A percentile compares a stretch with the other conserved stretches of the same genome.
Evolutionary conservation across 116 monocot genomes (phyloP).

Genomic region (Iris pallida): DNA sequence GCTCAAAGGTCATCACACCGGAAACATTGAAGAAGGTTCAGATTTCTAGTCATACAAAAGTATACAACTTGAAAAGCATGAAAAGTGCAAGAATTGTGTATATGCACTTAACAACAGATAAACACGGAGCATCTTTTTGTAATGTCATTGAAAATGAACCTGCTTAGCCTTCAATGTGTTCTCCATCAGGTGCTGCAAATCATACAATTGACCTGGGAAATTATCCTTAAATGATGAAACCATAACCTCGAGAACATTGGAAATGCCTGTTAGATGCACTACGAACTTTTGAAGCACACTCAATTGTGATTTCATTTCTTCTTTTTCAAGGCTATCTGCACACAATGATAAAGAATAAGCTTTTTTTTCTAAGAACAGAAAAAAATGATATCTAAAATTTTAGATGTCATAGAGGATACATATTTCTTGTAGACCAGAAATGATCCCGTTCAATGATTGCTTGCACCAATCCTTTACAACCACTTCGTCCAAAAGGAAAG

Average conservation of each 20-base stretch:
- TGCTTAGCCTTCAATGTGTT: constrained; percentile 72
- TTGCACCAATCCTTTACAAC: constrained; percentile 97
- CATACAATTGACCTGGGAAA: constrained; percentile 43
- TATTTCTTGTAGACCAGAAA: constrained; percentile 44
- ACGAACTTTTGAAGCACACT: constrained; percentile 41
- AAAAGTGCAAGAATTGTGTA: background rate
- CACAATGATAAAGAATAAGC: constrained; percentile 30
- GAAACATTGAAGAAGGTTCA: too few relatives aligned
- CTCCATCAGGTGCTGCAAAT: constrained; percentile 68
- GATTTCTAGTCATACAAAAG: too few relatives aligned
- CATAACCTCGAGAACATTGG: constrained; percentile 84
- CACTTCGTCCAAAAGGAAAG: constrained; percentile 97
- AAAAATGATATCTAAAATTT: background rate
- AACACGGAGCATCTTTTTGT: background rate
- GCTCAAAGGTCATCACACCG: too few relatives aligned
- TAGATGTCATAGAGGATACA: constrained; percentile 57
- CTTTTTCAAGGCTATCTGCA: constrained; percentile 41
- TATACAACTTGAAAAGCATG: background rate
- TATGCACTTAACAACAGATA: background rate
- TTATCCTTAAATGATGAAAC: constrained; percentile 59
- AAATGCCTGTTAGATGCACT: constrained; percentile 53
- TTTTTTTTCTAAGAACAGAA: background rate
- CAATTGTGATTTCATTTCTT: constrained; percentile 45
- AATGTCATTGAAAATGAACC: constrained; percentile 29
- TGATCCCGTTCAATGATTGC: constrained; percentile 36